phyloP scores from a whole-genome alignment of 192 early-diverging fungal genomes.

The Linnemannia hyalina region DNA sequence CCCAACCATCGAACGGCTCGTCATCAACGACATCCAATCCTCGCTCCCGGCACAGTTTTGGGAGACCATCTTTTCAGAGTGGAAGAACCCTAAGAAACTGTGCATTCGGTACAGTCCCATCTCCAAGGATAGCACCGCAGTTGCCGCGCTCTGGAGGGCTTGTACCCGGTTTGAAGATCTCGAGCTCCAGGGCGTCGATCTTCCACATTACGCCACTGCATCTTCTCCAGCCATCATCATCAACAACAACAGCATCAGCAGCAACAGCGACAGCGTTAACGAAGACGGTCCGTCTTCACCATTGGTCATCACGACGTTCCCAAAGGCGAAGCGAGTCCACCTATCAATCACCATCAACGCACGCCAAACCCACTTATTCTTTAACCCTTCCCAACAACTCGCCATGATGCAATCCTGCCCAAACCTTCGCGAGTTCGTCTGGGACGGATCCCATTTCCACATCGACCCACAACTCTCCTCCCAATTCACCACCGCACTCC shows the following conservation, averaged over 20 bases:
- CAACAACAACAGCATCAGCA: background rate
- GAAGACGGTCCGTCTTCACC: background rate
- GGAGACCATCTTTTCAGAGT: background rate
- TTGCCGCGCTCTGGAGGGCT: background rate
- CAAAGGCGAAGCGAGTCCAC: background rate
- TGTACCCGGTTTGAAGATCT: background rate
- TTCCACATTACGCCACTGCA: background rate
- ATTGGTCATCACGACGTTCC: background rate
- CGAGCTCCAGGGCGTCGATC: background rate
- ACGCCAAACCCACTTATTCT: background rate
- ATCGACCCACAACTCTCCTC: background rate
- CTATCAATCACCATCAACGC: background rate
- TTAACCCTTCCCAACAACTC: background rate
- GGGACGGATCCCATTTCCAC: conserved; percentile 2
- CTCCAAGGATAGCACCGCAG: background rate
- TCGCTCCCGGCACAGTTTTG: background rate
- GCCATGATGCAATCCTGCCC: background rate
- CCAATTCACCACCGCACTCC: background rate
- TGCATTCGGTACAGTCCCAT: background rate
- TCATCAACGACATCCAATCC: background rate
- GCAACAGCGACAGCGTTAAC: background rate
- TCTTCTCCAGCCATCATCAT: background rate
- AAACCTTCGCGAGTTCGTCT: background rate
- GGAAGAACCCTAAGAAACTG: background rate
- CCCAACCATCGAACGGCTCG: background rate